Conservation (phyloP, 2,329 filamentous ascomycete species). For the Ceratocystis papillata region DNA sequence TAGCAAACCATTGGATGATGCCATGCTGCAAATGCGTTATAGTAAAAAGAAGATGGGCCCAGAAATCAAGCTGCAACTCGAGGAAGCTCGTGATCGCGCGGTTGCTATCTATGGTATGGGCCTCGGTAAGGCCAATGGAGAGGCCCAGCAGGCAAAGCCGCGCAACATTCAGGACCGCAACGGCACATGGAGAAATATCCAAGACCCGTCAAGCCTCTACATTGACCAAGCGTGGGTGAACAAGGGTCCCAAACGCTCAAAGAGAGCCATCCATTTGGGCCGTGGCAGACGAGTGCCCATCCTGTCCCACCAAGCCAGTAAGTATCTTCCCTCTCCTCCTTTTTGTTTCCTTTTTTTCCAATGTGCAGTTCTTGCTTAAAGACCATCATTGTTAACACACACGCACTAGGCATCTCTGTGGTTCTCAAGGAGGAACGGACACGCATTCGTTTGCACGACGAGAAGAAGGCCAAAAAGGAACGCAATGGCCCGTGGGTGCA, state of each 20-base stretch:
- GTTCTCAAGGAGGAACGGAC: slow-evolving; percentile 91
- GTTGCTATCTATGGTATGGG: slow-evolving; percentile 79
- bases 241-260: slow-evolving; percentile 52
- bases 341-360: background rate
- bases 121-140: slow-evolving; percentile 40
- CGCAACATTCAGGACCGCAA: slow-evolving; percentile 60
- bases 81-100: slow-evolving; percentile 71
- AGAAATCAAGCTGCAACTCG: slow-evolving; percentile 68
- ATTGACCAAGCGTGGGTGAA: slow-evolving; percentile 90
- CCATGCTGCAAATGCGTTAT: slow-evolving; percentile 88
- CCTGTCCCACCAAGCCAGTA: slow-evolving; percentile 63
- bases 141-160: slow-evolving; percentile 24
- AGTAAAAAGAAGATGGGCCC: slow-evolving; percentile 84
- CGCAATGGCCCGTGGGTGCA: slow-evolving; percentile 76
- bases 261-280: slow-evolving; percentile 59
- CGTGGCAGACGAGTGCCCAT: slow-evolving; percentile 60
- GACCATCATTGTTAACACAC: slow-evolving; percentile 25
- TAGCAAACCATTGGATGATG: slow-evolving; percentile 89
- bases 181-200: slow-evolving; percentile 59
- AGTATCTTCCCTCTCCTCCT: slow-evolving; percentile 33
- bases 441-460: slow-evolving; percentile 65
- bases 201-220: slow-evolving; percentile 73
- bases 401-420: slow-evolving; percentile 57
- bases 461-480: slow-evolving; percentile 63
- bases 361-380: background rate